phyloP scores from a whole-genome alignment of 805 yeast species.

The Blastobotrys muscicola region DNA sequence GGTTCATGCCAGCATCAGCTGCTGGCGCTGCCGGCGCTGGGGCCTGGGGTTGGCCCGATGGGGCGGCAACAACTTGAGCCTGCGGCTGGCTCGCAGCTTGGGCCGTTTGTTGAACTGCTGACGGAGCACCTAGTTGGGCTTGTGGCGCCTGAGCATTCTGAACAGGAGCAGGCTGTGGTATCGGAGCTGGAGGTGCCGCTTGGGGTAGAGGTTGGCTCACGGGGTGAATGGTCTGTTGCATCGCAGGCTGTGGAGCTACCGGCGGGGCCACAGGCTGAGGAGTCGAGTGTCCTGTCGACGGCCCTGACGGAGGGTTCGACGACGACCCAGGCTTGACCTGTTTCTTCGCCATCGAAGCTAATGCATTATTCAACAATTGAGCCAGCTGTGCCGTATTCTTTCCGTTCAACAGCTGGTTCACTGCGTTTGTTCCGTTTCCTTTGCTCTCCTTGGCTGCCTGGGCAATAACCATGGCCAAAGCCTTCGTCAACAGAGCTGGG shows the following conservation, averaged over 20 bases:
- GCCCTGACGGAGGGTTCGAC: constrained; percentile 3
- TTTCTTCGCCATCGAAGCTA: constrained; percentile 12
- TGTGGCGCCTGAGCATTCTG: not conserved
- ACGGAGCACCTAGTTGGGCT: constrained; percentile 1
- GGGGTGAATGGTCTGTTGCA: not conserved
- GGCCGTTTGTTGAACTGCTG: not conserved
- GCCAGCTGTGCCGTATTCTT: constrained; percentile 20
- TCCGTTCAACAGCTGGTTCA: constrained; percentile 16
- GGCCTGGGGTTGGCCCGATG: not conserved
- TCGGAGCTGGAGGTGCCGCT: not conserved
- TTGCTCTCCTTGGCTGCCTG: constrained; percentile 69
- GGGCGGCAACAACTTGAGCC: not conserved
- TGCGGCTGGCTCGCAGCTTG: not conserved
- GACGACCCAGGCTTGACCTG: constrained; percentile 6
- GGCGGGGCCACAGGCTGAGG: constrained; percentile 2
- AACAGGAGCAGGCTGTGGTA: not conserved
- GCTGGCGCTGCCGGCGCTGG: constrained; percentile 1
- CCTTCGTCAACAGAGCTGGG: constrained; percentile 77
- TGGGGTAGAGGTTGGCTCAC: not conserved
- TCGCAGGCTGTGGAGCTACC: constrained; percentile 5
- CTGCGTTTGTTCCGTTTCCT: constrained; percentile 19
- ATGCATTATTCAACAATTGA: constrained; percentile 15
- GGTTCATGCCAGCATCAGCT: constrained; percentile 1
- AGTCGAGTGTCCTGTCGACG: constrained; percentile 1
- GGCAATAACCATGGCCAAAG: constrained; percentile 86